These are phyloP conservation scores for Aspergillus texensis DNA, from an alignment of 2,329 filamentous ascomycete species.

Conservation along the genomic window DNA sequence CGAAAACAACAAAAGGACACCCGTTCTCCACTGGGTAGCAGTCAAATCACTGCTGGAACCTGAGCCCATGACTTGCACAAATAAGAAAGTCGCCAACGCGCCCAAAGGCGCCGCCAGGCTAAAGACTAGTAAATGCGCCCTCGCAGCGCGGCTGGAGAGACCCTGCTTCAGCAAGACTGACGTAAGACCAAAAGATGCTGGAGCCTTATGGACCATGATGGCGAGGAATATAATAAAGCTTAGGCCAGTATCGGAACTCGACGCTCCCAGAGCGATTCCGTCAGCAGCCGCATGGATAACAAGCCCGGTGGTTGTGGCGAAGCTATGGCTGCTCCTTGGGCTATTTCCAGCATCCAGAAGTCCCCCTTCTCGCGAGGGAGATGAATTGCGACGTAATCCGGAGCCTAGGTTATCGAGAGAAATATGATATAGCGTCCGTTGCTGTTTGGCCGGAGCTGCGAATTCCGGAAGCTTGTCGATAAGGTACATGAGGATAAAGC, in stretches of 20 bases:
- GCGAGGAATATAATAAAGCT: conserved; percentile 93
- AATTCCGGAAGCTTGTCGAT: conserved; percentile 84
- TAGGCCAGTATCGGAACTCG: conserved; percentile 75
- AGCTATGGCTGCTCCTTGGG: conserved; percentile 51
- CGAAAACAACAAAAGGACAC: conserved; percentile 90
- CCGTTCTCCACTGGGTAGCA: conserved; percentile 81
- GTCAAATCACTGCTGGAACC: conserved; percentile 56
- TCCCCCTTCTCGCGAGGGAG: conserved; percentile 42
- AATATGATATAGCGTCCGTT: conserved; percentile 77
- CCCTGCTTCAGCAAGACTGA: conserved; percentile 89
- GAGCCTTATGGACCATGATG: conserved; percentile 97
- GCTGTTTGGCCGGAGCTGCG: conserved; percentile 65
- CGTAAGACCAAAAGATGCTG: conserved; percentile 91
- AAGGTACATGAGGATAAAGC: conserved; percentile 96
- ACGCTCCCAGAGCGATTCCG: conserved; percentile 93
- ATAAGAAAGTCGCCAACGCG: conserved; percentile 78
- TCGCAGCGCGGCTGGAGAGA: conserved; percentile 79
- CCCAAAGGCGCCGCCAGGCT: conserved; percentile 87
- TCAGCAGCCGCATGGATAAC: conserved; percentile 95
- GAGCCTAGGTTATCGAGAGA: conserved; percentile 79
- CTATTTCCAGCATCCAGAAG: conserved; percentile 36
- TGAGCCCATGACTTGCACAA: conserved; percentile 70
- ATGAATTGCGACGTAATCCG: conserved; percentile 50
- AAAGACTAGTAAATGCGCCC: conserved; percentile 86
- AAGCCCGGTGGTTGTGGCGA: conserved; percentile 89